These are phyloP conservation scores for Sporothrix humicola DNA, from an alignment of 2,329 filamentous ascomycete genomes.

Conservation along the genomic window DNA sequence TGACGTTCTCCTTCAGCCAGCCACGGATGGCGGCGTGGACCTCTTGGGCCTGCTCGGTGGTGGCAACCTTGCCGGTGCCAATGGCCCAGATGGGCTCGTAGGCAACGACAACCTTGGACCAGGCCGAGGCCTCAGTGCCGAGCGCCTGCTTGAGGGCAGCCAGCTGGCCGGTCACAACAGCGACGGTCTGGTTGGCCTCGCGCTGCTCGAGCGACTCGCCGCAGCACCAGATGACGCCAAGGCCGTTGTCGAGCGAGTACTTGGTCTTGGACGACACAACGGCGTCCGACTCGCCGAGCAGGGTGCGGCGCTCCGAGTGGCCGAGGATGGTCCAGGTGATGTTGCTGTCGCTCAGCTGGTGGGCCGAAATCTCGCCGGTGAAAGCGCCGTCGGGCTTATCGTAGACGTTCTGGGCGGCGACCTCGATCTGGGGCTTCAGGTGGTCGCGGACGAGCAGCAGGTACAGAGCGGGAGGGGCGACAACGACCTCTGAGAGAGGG, in stretches of 20 bases:
- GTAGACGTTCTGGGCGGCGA: conserved; percentile 95
- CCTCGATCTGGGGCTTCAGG: conserved; percentile 75
- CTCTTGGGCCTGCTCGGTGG: conserved; percentile 88
- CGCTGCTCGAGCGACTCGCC: conserved; percentile 95
- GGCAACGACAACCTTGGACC: conserved; percentile 92
- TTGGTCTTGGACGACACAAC: conserved; percentile 94
- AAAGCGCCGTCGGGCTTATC: conserved; percentile 96
- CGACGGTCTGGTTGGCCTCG: conserved; percentile 82
- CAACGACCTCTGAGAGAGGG: conserved; percentile 77
- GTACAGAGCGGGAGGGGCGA: conserved; percentile 89
- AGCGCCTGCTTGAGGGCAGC: conserved; percentile 75
- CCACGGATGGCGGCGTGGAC: conserved; percentile 89
- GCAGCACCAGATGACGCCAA: conserved; percentile 95
- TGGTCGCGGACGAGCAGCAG: conserved; percentile 83
- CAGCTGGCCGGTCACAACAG: conserved; percentile 84
- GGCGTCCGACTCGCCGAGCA: conserved; percentile 84
- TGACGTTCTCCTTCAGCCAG: conserved; percentile 82
- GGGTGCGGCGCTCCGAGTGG: conserved; percentile 91
- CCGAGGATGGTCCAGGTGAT: conserved; percentile 92
- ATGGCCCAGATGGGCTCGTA: conserved; percentile 99
- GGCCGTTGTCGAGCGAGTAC: conserved; percentile 82
- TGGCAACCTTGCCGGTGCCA: conserved; percentile 92
- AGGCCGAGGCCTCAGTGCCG: conserved; percentile 63
- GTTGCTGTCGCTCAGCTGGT: conserved; percentile 86
- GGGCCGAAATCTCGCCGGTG: conserved; percentile 93